Conservation (phyloP, 2,329 filamentous ascomycete species). For the Fusarium buxicola region DNA sequence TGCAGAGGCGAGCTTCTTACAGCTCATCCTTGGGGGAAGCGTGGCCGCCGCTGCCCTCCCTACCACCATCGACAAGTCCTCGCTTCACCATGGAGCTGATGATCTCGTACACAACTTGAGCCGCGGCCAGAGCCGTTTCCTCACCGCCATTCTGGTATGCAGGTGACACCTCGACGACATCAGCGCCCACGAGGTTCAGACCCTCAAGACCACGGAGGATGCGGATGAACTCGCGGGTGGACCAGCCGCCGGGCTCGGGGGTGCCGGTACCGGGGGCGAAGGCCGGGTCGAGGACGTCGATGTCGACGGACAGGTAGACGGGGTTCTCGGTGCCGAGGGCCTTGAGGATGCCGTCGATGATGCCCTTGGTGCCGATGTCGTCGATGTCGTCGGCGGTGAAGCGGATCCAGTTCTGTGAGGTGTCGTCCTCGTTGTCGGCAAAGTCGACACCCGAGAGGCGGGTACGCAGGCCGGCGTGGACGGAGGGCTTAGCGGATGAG, state of each 20-base stretch:
- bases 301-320: constrained; percentile 84
- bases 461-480: constrained; percentile 87
- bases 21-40: constrained; percentile 56
- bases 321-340: constrained; percentile 80
- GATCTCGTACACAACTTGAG: constrained; percentile 89
- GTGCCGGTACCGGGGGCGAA: constrained; percentile 82
- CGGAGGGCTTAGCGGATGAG: constrained; percentile 73
- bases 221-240: constrained; percentile 85
- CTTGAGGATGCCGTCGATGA: constrained; percentile 77
- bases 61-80: constrained; percentile 53
- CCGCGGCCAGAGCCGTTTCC: constrained; percentile 83
- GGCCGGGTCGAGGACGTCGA: constrained; percentile 84
- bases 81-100: constrained; percentile 78
- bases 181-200: constrained; percentile 87
- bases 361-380: constrained; percentile 77
- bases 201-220: constrained; percentile 85
- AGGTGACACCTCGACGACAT: constrained; percentile 87
- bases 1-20: too few relatives aligned
- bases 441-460: constrained; percentile 75
- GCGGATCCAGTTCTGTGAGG: constrained; percentile 80
- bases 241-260: constrained; percentile 92
- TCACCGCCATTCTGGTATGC: constrained; percentile 85
- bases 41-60: constrained; percentile 36
- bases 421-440: constrained; percentile 78
- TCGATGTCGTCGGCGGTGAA: constrained; percentile 89